phyloP scores from a whole-genome alignment of 208 protist species.

The Wallacemonas sp. region DNA sequence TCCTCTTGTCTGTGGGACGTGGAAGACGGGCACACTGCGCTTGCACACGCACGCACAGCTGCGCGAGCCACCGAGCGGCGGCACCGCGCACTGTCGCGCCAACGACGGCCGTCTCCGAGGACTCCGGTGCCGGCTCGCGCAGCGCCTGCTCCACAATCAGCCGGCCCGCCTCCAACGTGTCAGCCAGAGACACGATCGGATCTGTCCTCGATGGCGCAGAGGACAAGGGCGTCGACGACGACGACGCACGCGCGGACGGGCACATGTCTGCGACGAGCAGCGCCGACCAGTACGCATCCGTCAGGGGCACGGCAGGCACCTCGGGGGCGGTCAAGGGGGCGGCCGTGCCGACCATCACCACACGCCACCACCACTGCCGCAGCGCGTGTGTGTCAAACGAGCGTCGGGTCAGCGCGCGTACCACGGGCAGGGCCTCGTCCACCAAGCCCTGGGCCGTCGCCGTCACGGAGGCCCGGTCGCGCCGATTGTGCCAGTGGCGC shows the following conservation, averaged over 20 bases:
- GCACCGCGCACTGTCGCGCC: too few relatives aligned
- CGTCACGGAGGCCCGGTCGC: too few relatives aligned
- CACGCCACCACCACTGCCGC: constrained; percentile 3
- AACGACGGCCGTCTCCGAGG: too few relatives aligned
- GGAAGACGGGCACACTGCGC: too few relatives aligned
- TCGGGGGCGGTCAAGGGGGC: background rate
- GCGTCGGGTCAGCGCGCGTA: constrained; percentile 1
- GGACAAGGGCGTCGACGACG: background rate
- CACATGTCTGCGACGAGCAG: background rate
- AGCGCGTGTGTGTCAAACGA: background rate
- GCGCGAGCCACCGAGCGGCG: background rate
- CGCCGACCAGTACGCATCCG: background rate
- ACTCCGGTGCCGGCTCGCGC: too few relatives aligned
- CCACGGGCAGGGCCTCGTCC: background rate
- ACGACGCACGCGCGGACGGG: background rate
- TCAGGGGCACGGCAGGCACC: background rate
- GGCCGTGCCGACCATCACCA: background rate
- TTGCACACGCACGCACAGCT: background rate
- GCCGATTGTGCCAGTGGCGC: background rate
- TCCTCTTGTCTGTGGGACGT: background rate
- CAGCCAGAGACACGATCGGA: too few relatives aligned
- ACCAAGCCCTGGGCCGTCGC: background rate
- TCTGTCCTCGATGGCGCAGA: too few relatives aligned
- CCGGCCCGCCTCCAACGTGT: background rate
- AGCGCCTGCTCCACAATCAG: background rate